Conservation (phyloP, 805 yeast species). For the Ogataea chonburiensis region DNA sequence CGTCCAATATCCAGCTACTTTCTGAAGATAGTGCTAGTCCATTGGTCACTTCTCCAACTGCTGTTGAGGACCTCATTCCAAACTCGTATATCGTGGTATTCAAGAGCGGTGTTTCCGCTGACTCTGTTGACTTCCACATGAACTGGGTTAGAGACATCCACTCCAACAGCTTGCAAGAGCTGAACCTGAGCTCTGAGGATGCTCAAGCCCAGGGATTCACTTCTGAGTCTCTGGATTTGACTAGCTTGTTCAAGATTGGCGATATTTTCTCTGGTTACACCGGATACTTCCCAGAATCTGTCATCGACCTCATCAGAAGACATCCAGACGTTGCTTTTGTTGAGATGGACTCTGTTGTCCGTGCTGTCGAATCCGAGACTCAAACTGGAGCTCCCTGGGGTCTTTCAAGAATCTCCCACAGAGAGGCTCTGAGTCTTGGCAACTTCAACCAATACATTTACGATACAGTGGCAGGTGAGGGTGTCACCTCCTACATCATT, state of each 20-base stretch:
- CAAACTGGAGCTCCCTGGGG: slow-evolving; percentile 96
- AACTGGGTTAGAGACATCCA: slow-evolving; percentile 61
- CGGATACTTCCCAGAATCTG: slow-evolving; percentile 76
- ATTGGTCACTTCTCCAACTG: slow-evolving; percentile 43
- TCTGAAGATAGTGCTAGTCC: slow-evolving; percentile 40
- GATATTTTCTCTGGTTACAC: slow-evolving; percentile 71
- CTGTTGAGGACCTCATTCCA: slow-evolving; percentile 52
- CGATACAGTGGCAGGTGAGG: slow-evolving; percentile 73
- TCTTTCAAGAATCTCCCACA: slow-evolving; percentile 83
- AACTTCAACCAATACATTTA: slow-evolving; percentile 72
- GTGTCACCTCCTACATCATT: slow-evolving; percentile 82
- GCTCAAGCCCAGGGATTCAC: slow-evolving; percentile 16
- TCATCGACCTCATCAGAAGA: slow-evolving; percentile 64
- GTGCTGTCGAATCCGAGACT: slow-evolving; percentile 58
- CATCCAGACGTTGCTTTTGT: slow-evolving; percentile 57
- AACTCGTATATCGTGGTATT: slow-evolving; percentile 84
- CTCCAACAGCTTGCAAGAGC: slow-evolving; percentile 36
- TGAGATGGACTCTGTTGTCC: slow-evolving; percentile 73
- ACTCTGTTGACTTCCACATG: slow-evolving; percentile 61
- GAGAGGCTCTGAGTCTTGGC: slow-evolving; percentile 64
- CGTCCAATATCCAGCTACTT: slow-evolving; percentile 11
- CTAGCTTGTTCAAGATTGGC: slow-evolving; percentile 60
- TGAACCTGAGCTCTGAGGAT: slow-evolving; percentile 21
- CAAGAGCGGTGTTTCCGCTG: slow-evolving; percentile 58
- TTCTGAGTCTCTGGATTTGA: slow-evolving; percentile 48